These are phyloP conservation scores for Mallotus repandus DNA, from an alignment of 441 rosid genomes.

Conservation along the genomic window DNA sequence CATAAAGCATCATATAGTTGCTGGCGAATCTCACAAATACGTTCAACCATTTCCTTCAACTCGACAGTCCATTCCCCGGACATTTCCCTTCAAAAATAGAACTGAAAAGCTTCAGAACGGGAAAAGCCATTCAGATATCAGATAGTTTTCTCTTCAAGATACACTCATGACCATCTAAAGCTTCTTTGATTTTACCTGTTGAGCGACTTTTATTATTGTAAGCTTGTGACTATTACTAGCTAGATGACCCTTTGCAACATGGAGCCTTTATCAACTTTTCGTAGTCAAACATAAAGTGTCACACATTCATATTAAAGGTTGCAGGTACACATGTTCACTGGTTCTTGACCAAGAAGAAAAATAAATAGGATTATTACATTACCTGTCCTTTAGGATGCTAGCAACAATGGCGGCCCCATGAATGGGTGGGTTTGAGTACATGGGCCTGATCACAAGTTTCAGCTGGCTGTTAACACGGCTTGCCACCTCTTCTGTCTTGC, in stretches of 20 bases:
- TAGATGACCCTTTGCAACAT: too few species aligned
- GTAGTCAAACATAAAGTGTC: too few species aligned
- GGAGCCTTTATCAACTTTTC: too few species aligned
- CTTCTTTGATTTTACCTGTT: neutral
- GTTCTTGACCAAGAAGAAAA: neutral
- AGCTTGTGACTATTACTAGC: too few species aligned
- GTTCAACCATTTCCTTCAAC: conserved; percentile 77
- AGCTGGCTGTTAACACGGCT: conserved; percentile 70
- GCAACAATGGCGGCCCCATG: conserved; percentile 88
- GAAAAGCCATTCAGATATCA: neutral
- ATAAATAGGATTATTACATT: neutral
- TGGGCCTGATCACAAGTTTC: conserved; percentile 69
- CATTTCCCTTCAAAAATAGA: conserved; percentile 37
- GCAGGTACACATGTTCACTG: too few species aligned
- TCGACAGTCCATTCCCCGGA: conserved; percentile 72
- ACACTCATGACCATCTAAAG: too few species aligned
- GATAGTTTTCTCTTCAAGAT: too few species aligned
- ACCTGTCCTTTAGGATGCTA: conserved; percentile 52
- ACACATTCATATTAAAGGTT: too few species aligned
- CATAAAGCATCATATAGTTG: conserved; percentile 62
- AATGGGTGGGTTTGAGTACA: conserved; percentile 84
- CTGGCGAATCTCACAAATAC: conserved; percentile 62
- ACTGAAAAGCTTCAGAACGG: neutral
- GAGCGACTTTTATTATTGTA: too few species aligned
- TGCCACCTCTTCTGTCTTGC: conserved; percentile 75